Conservation (phyloP, 2,329 filamentous ascomycete species). For the Ilyonectria sp. region DNA sequence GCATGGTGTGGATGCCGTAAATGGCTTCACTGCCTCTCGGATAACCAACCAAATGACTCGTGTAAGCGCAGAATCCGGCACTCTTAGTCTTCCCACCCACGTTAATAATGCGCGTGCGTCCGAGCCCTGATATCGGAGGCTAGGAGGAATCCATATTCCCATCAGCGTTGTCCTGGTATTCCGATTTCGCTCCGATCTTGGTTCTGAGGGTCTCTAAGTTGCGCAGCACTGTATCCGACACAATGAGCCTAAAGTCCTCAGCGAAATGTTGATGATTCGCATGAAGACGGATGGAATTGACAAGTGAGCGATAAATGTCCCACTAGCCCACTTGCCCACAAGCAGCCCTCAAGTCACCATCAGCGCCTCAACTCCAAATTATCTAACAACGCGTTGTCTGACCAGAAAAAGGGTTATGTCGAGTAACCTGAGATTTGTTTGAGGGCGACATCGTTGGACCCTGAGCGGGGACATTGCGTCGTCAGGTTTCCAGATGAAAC, state of each 20-base stretch:
- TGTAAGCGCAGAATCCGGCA: not conserved
- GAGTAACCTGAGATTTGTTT: not conserved
- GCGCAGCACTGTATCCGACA: not conserved
- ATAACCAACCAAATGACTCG: not conserved
- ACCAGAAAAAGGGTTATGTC: too few relatives aligned
- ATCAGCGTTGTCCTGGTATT: not conserved
- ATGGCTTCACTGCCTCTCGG: not conserved
- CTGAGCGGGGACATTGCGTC: not conserved
- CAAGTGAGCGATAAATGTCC: too few relatives aligned
- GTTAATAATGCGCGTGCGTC: not conserved
- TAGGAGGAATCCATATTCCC: not conserved
- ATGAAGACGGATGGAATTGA: too few relatives aligned
- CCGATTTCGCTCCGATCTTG: not conserved
- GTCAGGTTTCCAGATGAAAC: conserved; percentile 4
- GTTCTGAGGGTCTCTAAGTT: not conserved
- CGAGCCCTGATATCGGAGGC: not conserved
- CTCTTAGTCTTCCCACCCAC: not conserved
- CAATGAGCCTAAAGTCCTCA: not conserved
- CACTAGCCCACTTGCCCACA: too few relatives aligned
- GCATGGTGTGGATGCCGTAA: conserved; percentile 7
- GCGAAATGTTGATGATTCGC: too few relatives aligned
- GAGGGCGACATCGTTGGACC: not conserved
- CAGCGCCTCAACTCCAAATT: too few relatives aligned
- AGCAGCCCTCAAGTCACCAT: too few relatives aligned
- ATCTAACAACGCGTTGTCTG: too few relatives aligned